Conservation (phyloP, 139 green algal species). For the Chlamydomonas incerta region DNA sequence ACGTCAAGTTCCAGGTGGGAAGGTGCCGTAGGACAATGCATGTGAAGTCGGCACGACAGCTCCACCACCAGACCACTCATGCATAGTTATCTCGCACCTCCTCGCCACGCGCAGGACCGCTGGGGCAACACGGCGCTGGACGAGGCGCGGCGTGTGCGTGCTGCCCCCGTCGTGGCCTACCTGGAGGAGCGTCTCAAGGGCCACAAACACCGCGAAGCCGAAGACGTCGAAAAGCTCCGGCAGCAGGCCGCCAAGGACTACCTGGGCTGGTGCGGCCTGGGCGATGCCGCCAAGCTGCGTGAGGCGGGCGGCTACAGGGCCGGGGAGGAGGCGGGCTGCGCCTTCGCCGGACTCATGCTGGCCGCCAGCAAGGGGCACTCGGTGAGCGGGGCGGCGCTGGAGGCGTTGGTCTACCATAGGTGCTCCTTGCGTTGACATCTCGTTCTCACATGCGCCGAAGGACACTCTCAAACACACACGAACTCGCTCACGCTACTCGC, state of each 20-base stretch:
- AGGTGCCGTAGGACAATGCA: too few species aligned
- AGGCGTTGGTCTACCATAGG: too few species aligned
- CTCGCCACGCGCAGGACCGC: slow-evolving; percentile 44
- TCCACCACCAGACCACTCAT: too few species aligned
- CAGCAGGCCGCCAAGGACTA: slow-evolving; percentile 2
- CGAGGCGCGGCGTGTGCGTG: slow-evolving; percentile 61
- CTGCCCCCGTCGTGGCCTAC: slow-evolving; percentile 41
- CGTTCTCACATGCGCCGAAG: too few species aligned
- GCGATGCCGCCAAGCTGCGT: background rate
- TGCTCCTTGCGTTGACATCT: too few species aligned
- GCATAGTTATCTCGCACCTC: too few species aligned
- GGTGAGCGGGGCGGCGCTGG: background rate
- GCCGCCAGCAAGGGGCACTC: slow-evolving; percentile 13
- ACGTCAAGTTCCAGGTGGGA: slow-evolving; percentile 23
- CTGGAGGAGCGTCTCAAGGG: slow-evolving; percentile 12
- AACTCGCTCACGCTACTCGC: too few species aligned
- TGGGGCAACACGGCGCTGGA: slow-evolving; percentile 65
- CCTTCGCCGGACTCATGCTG: slow-evolving; percentile 32
- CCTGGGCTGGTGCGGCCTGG: background rate
- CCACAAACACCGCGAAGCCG: too few species aligned
- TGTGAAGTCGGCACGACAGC: too few species aligned
- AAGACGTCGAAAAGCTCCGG: background rate
- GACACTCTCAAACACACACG: too few species aligned
- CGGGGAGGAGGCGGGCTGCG: slow-evolving; percentile 11
- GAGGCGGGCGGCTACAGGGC: background rate